These are phyloP conservation scores for Serendipita sp. DNA, from an alignment of 768 basidiomycete species.

Conservation along the genomic window DNA sequence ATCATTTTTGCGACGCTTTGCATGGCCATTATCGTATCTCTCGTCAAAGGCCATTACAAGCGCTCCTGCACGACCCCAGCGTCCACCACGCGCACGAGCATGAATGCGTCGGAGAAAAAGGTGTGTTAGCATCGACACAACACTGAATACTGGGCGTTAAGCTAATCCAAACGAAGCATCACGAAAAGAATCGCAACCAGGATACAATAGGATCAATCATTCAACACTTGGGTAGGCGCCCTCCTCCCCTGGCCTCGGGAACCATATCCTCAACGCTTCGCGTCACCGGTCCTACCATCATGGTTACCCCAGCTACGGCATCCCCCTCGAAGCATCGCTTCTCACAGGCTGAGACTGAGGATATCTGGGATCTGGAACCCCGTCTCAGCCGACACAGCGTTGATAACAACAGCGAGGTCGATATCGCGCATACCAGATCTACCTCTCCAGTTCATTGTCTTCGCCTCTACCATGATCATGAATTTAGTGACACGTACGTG, in stretches of 20 bases:
- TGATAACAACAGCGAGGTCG: background rate
- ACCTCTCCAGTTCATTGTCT: background rate
- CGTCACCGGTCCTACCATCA: background rate
- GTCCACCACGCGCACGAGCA: too few relatives aligned
- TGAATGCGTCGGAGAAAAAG: too few relatives aligned
- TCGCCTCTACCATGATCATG: background rate
- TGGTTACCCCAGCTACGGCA: conserved; percentile 4
- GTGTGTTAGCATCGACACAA: too few relatives aligned
- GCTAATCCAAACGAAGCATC: too few relatives aligned
- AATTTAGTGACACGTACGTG: background rate
- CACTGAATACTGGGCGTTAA: too few relatives aligned
- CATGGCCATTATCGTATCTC: too few relatives aligned
- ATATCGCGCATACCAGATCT: background rate
- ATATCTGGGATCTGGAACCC: background rate
- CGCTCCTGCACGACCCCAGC: too few relatives aligned
- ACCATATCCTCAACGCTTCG: too few relatives aligned
- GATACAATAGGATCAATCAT: too few relatives aligned
- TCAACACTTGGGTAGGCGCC: background rate
- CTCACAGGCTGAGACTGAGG: background rate
- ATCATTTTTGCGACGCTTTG: too few relatives aligned
- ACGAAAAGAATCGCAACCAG: too few relatives aligned
- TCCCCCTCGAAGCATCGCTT: background rate
- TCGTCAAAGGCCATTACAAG: too few relatives aligned
- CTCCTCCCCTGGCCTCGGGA: background rate
- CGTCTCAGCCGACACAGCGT: background rate